Evolutionary conservation across 1,284 basidiomycete genomes (phyloP), one percentile per base, ranked within the genome.

Genomic region (Baeospora myosura): DNA sequence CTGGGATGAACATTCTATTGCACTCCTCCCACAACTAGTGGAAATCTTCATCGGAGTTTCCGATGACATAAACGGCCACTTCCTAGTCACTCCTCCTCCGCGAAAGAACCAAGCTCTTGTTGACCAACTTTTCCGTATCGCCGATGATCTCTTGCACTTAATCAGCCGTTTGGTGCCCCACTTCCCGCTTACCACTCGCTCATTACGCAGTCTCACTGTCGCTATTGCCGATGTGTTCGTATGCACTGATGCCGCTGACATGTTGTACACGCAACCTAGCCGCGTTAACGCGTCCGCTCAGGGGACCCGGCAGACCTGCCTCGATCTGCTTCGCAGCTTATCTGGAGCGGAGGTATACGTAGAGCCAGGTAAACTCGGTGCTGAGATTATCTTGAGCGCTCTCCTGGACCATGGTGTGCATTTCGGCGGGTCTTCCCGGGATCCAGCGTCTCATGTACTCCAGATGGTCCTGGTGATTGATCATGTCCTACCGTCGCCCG

Each of bases 401-500:
- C 62, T 88, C 20, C 60, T 88, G 8, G 68, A 70, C 25, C 68
- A 74, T 38, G 68, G 66, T 0, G 49, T 65, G 2, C 50, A 54
- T 16, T 55, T 57, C 22, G 56, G 59, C 11, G 60, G 66, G 8
- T 20, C 4, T 24, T n/a, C n/a, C n/a, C 61, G 62, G 11, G 80
- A 85, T 49, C 79, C 80, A 1, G 68, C 67, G 0, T 65, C 71
- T 46, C 77, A 77, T 45, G 52, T 80, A 3, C 55, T 66, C 17
- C 78, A 81, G 49, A 61, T 76, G 2, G 75, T 75, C 51, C 61
- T 61, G 36, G 62, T 88, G 34, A 52, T 85, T 29, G 72, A 81
- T 51, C 62, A 64, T 46, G 54, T 83, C 24, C 60, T 87, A 0
- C 43, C 53, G 18, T 41, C 48, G 40, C 33, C 43, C 35, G 49